phyloP scores from a whole-genome alignment of 148 eudicot genomes.

The Nepenthes mirabilis region DNA sequence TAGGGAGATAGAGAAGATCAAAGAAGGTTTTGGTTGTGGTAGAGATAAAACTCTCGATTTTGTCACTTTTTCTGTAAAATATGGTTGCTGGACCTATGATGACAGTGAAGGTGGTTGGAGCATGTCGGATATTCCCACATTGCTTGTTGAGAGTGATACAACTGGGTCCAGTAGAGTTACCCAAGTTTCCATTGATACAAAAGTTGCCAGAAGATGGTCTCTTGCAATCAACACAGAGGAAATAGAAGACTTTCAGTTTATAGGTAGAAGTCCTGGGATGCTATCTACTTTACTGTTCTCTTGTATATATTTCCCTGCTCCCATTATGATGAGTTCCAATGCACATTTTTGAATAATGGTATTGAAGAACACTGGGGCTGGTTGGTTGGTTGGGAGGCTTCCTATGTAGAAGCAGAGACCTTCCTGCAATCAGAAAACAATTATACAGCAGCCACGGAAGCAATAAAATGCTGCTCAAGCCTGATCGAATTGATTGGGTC shows the following conservation, averaged over 20 bases:
- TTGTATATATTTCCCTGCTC: no score
- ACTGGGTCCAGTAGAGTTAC: slow-evolving; percentile 42
- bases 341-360: no score
- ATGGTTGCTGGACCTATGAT: slow-evolving; percentile 54
- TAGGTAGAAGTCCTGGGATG: slow-evolving; percentile 35
- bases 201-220: slow-evolving; percentile 66
- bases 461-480: no score
- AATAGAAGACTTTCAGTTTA: slow-evolving; percentile 64
- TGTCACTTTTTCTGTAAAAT: slow-evolving; percentile 75
- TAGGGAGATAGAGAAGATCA: slow-evolving; percentile 50
- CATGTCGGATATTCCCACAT: slow-evolving; percentile 51
- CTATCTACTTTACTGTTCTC: no score
- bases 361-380: no score
- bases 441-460: no score
- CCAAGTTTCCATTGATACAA: slow-evolving; percentile 49
- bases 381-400: no score
- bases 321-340: no score
- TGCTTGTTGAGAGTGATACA: slow-evolving; percentile 39
- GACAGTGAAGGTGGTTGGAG: slow-evolving; percentile 61
- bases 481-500: no score
- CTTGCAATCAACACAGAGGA: slow-evolving; percentile 61
- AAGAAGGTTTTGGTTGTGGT: slow-evolving; percentile 76
- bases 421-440: no score
- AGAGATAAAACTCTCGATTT: slow-evolving; percentile 57
- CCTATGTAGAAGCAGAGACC: no score